A percentile compares a stretch with the other conserved stretches of the same genome.
Evolutionary conservation across 2,329 filamentous ascomycete genomes (phyloP).

Genomic region (Colletotrichum lentis): DNA sequence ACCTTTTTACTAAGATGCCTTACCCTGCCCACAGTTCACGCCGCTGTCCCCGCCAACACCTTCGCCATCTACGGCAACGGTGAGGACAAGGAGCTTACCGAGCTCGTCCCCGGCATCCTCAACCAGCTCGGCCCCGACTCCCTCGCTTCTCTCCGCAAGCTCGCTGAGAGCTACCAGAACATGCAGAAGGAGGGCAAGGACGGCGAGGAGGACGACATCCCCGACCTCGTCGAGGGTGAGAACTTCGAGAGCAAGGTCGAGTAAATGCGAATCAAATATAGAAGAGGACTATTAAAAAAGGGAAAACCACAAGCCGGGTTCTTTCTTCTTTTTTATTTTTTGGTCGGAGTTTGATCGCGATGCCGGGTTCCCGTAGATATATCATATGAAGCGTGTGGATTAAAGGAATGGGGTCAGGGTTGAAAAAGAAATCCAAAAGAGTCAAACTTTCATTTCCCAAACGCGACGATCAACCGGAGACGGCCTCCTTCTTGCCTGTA

Average conservation of each 20-base stretch:
- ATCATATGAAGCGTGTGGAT: slow-evolving; percentile 20
- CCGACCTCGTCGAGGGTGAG: slow-evolving; percentile 94
- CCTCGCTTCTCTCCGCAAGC: slow-evolving; percentile 94
- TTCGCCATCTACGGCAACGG: slow-evolving; percentile 99
- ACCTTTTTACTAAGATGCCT: slow-evolving; percentile 15
- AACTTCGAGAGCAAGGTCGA: slow-evolving; percentile 99
- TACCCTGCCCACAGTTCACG: slow-evolving; percentile 75
- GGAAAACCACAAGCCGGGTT: background rate
- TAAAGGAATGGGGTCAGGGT: slow-evolving; percentile 11
- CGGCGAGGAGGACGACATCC: slow-evolving; percentile 90
- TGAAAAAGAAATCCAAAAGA: slow-evolving; percentile 5
- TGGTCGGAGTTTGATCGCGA: slow-evolving; percentile 13
- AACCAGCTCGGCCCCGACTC: slow-evolving; percentile 99
- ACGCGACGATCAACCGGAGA: slow-evolving; percentile 11
- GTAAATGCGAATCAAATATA: slow-evolving; percentile 58
- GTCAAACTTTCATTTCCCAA: slow-evolving; percentile 14
- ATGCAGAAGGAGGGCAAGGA: slow-evolving; percentile 93
- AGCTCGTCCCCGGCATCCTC: slow-evolving; percentile 98
- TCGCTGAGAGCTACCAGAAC: slow-evolving; percentile 99
- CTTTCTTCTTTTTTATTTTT: slow-evolving; percentile 10
- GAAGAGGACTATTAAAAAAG: slow-evolving; percentile 21
- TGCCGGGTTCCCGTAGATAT: slow-evolving; percentile 13
- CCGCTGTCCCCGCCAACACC: slow-evolving; percentile 96
- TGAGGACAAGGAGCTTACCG: slow-evolving; percentile 99
- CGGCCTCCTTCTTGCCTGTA: background rate